Evolutionary conservation across 2,329 filamentous ascomycete species (phyloP).

Genomic region (Trichoderma atroviride): DNA sequence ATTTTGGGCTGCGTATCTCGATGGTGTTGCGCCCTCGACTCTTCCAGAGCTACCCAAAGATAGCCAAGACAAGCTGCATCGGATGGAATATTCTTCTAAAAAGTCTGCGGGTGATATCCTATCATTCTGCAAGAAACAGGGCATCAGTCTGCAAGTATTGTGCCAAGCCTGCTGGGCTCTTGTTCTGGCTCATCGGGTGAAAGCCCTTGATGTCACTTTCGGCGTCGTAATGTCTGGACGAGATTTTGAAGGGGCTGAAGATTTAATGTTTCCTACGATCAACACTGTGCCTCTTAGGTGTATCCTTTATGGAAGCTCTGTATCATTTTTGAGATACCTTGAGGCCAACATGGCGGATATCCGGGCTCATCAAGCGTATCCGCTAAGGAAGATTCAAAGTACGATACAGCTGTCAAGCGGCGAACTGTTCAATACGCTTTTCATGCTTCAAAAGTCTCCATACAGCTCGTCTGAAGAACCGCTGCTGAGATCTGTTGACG

Average conservation of each 20-base stretch:
- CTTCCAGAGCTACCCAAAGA: slow-evolving; percentile 29
- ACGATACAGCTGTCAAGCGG: slow-evolving; percentile 40
- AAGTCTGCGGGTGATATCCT: slow-evolving; percentile 34
- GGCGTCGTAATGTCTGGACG: slow-evolving; percentile 83
- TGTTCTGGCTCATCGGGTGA: slow-evolving; percentile 64
- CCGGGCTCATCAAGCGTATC: slow-evolving; percentile 74
- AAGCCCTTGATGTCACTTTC: slow-evolving; percentile 74
- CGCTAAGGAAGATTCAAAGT: slow-evolving; percentile 69
- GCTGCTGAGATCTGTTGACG: slow-evolving; percentile 65
- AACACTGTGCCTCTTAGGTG: slow-evolving; percentile 80
- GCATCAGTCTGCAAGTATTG: slow-evolving; percentile 74
- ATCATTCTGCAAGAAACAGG: slow-evolving; percentile 64
- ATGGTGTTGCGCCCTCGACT: slow-evolving; percentile 48
- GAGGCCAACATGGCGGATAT: slow-evolving; percentile 70
- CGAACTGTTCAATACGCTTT: slow-evolving; percentile 58
- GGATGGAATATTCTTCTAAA: slow-evolving; percentile 29
- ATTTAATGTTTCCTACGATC: slow-evolving; percentile 84
- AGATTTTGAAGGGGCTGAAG: slow-evolving; percentile 69
- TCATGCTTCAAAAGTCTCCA: slow-evolving; percentile 53
- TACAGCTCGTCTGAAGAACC: background rate
- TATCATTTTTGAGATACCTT: slow-evolving; percentile 69
- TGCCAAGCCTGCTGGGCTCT: slow-evolving; percentile 77
- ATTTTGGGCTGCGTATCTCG: slow-evolving; percentile 75
- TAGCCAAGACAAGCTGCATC: background rate
- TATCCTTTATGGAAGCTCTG: slow-evolving; percentile 68